phyloP scores from a whole-genome alignment of 176 grass and related monocot genomes.

The Oryza meridionalis region DNA sequence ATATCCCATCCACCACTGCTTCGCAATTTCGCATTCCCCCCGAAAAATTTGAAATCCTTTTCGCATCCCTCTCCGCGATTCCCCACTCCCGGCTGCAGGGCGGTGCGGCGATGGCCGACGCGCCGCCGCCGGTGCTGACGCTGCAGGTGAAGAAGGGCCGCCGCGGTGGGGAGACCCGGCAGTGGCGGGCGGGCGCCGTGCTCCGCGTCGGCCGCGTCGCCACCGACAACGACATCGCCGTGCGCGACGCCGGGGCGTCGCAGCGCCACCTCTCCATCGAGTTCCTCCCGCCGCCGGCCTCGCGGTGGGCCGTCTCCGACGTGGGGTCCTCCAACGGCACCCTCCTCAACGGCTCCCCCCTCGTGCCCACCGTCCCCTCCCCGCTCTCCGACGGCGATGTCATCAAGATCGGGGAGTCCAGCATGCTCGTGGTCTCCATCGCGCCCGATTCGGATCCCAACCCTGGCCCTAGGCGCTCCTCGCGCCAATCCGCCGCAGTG shows the following conservation, averaged over 20 bases:
- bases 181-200: slow-evolving; percentile 37
- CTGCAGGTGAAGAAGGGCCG: slow-evolving; percentile 73
- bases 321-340: slow-evolving; percentile 89
- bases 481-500: neutral
- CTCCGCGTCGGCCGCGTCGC: slow-evolving; percentile 65
- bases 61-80: neutral
- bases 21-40: no score
- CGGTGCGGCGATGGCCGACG: slow-evolving; percentile 47
- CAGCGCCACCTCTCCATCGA: slow-evolving; percentile 71
- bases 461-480: slow-evolving; percentile 32
- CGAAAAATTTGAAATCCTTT: slow-evolving; percentile 28
- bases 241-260: slow-evolving; percentile 78
- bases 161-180: slow-evolving; percentile 48
- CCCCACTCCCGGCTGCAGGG: neutral
- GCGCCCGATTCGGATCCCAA: slow-evolving; percentile 19
- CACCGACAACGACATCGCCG: slow-evolving; percentile 65
- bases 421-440: slow-evolving; percentile 57
- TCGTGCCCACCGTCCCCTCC: slow-evolving; percentile 48
- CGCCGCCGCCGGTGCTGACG: slow-evolving; percentile 59
- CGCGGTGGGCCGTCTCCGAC: slow-evolving; percentile 68
- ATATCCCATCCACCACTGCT: no score
- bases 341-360: slow-evolving; percentile 54
- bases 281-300: slow-evolving; percentile 50
- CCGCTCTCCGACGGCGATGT: slow-evolving; percentile 63
- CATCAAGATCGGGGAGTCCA: slow-evolving; percentile 74